phyloP scores from a whole-genome alignment of 192 early-diverging fungal genomes.

The Phlyctochytrium planicorne region DNA sequence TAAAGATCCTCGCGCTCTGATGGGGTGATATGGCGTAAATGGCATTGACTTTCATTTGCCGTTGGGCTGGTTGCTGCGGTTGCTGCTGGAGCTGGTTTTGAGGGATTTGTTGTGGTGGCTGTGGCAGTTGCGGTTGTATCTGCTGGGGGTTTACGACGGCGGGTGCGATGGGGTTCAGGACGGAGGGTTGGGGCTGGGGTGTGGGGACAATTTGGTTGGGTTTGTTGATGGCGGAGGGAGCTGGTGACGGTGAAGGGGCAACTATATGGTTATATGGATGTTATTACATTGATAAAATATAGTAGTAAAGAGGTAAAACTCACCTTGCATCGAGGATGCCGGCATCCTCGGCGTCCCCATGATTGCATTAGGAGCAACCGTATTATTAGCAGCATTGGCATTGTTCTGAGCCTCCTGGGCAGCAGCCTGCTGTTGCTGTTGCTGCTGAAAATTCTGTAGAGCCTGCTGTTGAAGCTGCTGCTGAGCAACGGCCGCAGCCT shows the following conservation, averaged over 20 bases:
- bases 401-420: no score
- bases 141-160: not conserved
- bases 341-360: no score
- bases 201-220: no score
- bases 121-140: not conserved
- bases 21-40: not conserved
- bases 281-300: no score
- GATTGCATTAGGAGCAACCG: not conserved
- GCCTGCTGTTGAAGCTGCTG: not conserved
- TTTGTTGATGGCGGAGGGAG: no score
- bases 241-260: no score
- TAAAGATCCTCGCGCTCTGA: not conserved
- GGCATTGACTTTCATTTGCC: not conserved
- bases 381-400: not conserved
- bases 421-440: conserved; percentile 4
- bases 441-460: not conserved
- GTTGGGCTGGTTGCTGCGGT: not conserved
- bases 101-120: not conserved
- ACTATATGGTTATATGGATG: no score
- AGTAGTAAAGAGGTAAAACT: no score
- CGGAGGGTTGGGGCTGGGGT: no score
- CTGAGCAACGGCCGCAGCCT: not conserved
- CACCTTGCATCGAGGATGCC: no score
- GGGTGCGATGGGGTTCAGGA: no score
- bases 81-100: not conserved